Percentiles rank a stretch among this genome's conserved stretches.
phyloP scores from a whole-genome alignment of 1,284 basidiomycete genomes.

The Clitocybe nebularis region DNA sequence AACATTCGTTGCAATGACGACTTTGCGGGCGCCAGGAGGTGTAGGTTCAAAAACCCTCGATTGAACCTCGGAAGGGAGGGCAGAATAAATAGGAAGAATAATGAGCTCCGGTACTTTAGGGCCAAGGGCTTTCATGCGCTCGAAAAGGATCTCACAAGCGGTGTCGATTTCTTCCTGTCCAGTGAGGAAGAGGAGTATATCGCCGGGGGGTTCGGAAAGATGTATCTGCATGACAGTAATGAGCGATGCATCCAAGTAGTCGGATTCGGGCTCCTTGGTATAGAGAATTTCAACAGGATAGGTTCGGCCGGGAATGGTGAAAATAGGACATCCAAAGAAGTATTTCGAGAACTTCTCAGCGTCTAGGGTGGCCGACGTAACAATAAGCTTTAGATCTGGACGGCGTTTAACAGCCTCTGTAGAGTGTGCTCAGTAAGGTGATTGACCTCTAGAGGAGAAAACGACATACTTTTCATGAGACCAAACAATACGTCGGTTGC shows the following conservation, averaged over 20 bases:
- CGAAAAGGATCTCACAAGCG: slow-evolving; percentile 93
- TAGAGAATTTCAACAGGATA: slow-evolving; percentile 97
- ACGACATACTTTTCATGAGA: slow-evolving; percentile 83
- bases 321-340: slow-evolving; percentile 98
- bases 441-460: not conserved
- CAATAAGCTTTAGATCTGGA: slow-evolving; percentile 95
- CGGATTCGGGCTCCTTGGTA: slow-evolving; percentile 98
- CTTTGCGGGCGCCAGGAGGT: slow-evolving; percentile 94
- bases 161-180: slow-evolving; percentile 99
- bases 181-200: slow-evolving; percentile 95
- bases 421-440: slow-evolving; percentile 21
- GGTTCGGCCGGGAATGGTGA: slow-evolving; percentile 99
- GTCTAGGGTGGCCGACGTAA: slow-evolving; percentile 98
- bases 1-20: slow-evolving; percentile 98
- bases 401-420: slow-evolving; percentile 91
- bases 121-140: slow-evolving; percentile 97
- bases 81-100: slow-evolving; percentile 97
- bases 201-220: slow-evolving; percentile 94
- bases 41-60: slow-evolving; percentile 97
- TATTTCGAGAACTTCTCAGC: slow-evolving; percentile 99
- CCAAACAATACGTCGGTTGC: slow-evolving; percentile 98
- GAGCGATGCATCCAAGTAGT: slow-evolving; percentile 96
- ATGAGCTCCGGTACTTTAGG: slow-evolving; percentile 96
- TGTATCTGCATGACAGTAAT: slow-evolving; percentile 99
- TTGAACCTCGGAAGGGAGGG: slow-evolving; percentile 96